These are phyloP conservation scores for Adansonia gregorii DNA, from an alignment of 441 rosid species.

Conservation along the genomic window DNA sequence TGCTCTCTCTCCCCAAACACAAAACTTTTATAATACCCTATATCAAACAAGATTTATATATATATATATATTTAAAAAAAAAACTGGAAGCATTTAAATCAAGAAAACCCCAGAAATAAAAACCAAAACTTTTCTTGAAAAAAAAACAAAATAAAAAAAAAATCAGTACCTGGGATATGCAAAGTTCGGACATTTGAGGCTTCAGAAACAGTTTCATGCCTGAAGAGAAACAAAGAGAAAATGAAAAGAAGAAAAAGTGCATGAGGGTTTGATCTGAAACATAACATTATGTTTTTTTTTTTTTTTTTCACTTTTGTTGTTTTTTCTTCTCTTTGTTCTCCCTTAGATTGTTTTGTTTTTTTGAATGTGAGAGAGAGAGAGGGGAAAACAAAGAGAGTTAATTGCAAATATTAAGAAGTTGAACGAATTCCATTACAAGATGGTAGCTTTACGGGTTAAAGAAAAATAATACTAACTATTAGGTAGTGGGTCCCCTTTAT, in stretches of 20 bases:
- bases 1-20: constrained; percentile 33
- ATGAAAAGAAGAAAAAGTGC: constrained; percentile 34
- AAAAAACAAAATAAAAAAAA: neutral
- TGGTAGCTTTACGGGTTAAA: neutral
- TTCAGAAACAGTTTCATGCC: constrained; percentile 28
- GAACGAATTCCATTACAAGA: neutral
- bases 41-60: neutral
- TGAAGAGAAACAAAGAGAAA: constrained; percentile 34
- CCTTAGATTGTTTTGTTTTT: neutral
- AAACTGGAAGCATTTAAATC: neutral
- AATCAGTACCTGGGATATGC: constrained; percentile 31
- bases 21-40: neutral
- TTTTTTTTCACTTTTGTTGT: neutral
- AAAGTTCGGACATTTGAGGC: constrained; percentile 22
- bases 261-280: constrained; percentile 41
- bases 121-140: neutral
- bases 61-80: neutral
- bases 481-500: constrained; percentile 13
- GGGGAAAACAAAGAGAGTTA: neutral
- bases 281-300: constrained; percentile 33
- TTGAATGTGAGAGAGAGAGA: constrained; percentile 20
- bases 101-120: constrained; percentile 13
- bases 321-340: neutral
- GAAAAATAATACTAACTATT: neutral
- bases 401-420: neutral